phyloP scores from a whole-genome alignment of 179 eudicot genomes.

The Patellifolia procumbens region DNA sequence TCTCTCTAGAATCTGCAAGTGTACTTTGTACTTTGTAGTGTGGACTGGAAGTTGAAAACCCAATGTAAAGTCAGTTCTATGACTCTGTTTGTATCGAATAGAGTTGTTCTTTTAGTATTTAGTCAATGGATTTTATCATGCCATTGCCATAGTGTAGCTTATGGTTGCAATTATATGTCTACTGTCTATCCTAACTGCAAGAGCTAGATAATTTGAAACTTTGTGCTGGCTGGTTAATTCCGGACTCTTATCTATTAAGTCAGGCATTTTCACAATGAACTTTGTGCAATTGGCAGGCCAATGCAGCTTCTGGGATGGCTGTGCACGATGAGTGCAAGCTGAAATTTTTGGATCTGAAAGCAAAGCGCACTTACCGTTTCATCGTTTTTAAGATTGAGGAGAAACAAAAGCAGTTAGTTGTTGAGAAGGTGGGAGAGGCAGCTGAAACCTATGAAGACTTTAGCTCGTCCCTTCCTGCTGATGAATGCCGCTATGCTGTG shows the following conservation, averaged over 20 bases:
- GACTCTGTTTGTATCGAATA: too few species aligned
- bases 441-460: conserved; percentile 60
- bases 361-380: conserved; percentile 62
- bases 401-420: conserved; percentile 57
- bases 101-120: too few species aligned
- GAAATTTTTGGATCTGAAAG: conserved; percentile 66
- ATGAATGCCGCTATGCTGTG: conserved; percentile 73
- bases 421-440: conserved; percentile 74
- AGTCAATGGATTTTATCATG: not conserved
- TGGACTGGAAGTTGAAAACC: not conserved
- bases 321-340: conserved; percentile 82
- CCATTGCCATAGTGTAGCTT: not conserved
- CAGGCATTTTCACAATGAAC: not conserved
- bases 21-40: not conserved
- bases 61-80: not conserved
- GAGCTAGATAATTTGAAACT: not conserved
- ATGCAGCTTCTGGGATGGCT: conserved; percentile 82
- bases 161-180: not conserved
- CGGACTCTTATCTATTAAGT: not conserved
- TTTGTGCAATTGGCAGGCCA: conserved; percentile 41
- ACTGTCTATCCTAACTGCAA: not conserved
- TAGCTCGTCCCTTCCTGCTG: conserved; percentile 57
- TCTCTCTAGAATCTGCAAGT: not conserved
- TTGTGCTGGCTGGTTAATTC: not conserved
- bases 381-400: conserved; percentile 66